Evolutionary conservation across 2,329 filamentous ascomycete genomes (phyloP), one percentile per base, ranked within the genome.

Genomic region (Ophiosphaerella narmari): DNA sequence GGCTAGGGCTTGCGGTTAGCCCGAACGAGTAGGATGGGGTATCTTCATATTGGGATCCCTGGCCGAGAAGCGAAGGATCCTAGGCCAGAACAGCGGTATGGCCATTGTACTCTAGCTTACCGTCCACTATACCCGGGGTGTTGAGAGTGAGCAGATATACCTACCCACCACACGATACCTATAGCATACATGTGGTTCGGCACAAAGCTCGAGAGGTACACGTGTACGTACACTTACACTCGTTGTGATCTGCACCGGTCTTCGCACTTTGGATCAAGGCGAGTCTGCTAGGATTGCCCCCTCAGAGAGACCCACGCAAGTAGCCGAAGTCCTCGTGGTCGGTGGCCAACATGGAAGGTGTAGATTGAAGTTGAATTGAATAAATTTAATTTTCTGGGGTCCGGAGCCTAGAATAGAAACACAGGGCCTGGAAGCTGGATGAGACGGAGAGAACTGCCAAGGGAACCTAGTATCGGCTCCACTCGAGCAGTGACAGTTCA

Each of bases 351-450:
- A 54, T 52, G 57, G 63, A 50, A 26, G 41, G 34, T 26, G 42
- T 60, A 67, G 35, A 69, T 70, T 69, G 61, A 56, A 29, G 43
- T 57, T 51, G 65, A 67, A 62, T 67, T 63, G 63, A 48, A 45
- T 51, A 52, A 63, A 65, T 67, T 65, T 64, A 65, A 52, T 60
- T 54, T 47, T 49, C 62, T 61, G 57, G 55, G 60, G 59, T 55
- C 48, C n/a, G 42, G 56, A 51, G 54, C 65, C 59, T 50, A 59
- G 64, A 69, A 67, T 71, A 71, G 68, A 57, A 57, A 66, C 56
- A 43, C 50, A 38, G 46, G 59, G 61, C 55, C 58, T 55, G 50
- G 51, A 56, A 36, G 36, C 46, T 56, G 51, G 52, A 55, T 56
- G 48, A 29, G 45, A 49, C 41, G 48, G 54, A 55, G 45, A 24